A percentile compares a stretch with the other conserved stretches of the same genome.
Evolutionary conservation across 129 eudicot genomes (phyloP).

Genomic region (Calendula officinalis): DNA sequence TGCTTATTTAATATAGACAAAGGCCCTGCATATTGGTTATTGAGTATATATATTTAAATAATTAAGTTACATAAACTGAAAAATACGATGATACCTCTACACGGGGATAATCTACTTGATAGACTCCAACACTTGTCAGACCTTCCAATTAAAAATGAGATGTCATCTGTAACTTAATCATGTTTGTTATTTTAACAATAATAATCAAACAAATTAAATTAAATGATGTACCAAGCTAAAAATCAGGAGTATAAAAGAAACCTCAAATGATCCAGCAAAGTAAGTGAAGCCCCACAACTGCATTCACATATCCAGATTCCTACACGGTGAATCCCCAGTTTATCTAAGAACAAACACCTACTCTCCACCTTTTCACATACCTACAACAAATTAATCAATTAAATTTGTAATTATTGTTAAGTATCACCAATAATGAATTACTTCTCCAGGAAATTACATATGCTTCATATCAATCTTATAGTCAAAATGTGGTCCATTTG

Average conservation of each 20-base stretch:
- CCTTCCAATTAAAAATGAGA: constrained; percentile 33
- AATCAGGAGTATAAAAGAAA: constrained; percentile 15
- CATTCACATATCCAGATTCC: constrained; percentile 88
- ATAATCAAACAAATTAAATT: neutral
- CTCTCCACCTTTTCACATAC: constrained; percentile 44
- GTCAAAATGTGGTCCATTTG: neutral
- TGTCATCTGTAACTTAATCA: neutral
- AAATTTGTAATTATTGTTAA: too few species aligned
- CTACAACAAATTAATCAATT: constrained; percentile 22
- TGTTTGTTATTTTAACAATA: neutral
- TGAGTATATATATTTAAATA: constrained; percentile 11
- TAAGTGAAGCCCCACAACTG: constrained; percentile 42
- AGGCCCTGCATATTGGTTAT: constrained; percentile 54
- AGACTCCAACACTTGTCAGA: constrained; percentile 61
- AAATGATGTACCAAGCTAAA: constrained; percentile 1
- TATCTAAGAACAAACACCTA: constrained; percentile 63
- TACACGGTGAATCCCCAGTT: constrained; percentile 45
- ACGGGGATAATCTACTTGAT: constrained; percentile 64
- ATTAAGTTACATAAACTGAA: neutral
- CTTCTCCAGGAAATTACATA: neutral
- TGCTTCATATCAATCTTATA: neutral
- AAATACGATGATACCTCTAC: constrained; percentile 48
- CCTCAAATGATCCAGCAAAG: constrained; percentile 42
- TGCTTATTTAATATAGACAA: constrained; percentile 46
- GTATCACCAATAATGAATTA: neutral